Conservation (phyloP, 345 rosid genomes). For the Limnanthes douglasii region DNA sequence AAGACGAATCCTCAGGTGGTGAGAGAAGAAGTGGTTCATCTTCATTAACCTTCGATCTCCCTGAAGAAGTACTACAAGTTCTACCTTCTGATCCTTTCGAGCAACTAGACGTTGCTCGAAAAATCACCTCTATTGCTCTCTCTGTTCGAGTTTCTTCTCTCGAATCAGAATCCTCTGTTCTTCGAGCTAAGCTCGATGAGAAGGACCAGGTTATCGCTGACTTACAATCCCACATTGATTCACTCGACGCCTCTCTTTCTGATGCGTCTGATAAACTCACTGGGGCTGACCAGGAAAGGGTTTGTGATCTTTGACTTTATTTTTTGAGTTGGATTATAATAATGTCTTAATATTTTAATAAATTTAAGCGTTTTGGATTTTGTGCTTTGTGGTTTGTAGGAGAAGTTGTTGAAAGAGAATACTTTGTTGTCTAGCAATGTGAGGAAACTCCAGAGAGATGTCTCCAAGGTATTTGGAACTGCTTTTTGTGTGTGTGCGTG, state of each 20-base stretch:
- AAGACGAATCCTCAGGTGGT: too few species aligned
- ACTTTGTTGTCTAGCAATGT: slow-evolving; percentile 43
- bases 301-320: slow-evolving; percentile 7
- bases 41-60: slow-evolving; percentile 46
- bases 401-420: slow-evolving; percentile 56
- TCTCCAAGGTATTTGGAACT: slow-evolving; percentile 43
- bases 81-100: slow-evolving; percentile 91
- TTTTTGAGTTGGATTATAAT: background rate
- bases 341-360: background rate
- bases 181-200: slow-evolving; percentile 36
- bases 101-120: slow-evolving; percentile 94
- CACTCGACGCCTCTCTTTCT: slow-evolving; percentile 58
- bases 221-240: slow-evolving; percentile 45
- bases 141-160: slow-evolving; percentile 74
- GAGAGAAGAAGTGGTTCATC: too few species aligned
- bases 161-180: slow-evolving; percentile 58
- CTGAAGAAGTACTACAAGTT: slow-evolving; percentile 51
- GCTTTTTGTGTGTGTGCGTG: background rate
- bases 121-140: slow-evolving; percentile 90
- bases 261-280: slow-evolving; percentile 45
- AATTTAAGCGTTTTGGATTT: background rate
- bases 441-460: slow-evolving; percentile 89
- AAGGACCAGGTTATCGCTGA: slow-evolving; percentile 49
- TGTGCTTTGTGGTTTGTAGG: slow-evolving; percentile 19
- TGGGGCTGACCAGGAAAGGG: slow-evolving; percentile 51